Percentiles rank a stretch among this genome's conserved stretches.
Conservation (phyloP, 2,329 filamentous ascomycete genomes). For the Iodosphaeria phyllophila region DNA sequence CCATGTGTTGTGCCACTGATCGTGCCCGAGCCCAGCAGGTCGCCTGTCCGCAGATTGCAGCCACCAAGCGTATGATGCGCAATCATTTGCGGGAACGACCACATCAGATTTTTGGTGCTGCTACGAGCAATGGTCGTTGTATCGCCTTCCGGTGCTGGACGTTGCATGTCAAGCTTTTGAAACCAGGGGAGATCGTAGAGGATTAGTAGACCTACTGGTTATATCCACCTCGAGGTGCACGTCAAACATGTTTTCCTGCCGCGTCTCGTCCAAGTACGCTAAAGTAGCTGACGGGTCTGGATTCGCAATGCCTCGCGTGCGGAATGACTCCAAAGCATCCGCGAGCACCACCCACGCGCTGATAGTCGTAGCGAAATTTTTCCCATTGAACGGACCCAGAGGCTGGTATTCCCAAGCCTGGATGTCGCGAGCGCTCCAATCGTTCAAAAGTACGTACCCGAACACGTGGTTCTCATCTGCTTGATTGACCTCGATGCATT, state of each 20-base stretch:
- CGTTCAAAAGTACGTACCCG: constrained; percentile 67
- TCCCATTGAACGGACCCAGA: constrained; percentile 63
- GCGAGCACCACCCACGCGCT: constrained; percentile 63
- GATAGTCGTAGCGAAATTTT: constrained; percentile 68
- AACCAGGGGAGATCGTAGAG: not conserved
- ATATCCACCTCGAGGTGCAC: constrained; percentile 52
- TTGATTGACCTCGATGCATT: constrained; percentile 38
- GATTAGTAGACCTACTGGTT: constrained; percentile 21
- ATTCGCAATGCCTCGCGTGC: constrained; percentile 14
- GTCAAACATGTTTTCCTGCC: constrained; percentile 41
- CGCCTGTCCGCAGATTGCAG: constrained; percentile 55
- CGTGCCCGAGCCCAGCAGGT: constrained; percentile 62
- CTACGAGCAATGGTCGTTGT: constrained; percentile 39
- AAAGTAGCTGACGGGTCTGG: constrained; percentile 16
- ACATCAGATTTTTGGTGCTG: constrained; percentile 51
- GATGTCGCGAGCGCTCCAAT: constrained; percentile 72
- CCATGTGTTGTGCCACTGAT: constrained; percentile 31
- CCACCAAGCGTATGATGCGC: constrained; percentile 62
- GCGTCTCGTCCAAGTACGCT: constrained; percentile 37
- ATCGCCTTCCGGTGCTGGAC: constrained; percentile 21
- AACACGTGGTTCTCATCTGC: constrained; percentile 45
- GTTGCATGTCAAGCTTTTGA: constrained; percentile 1
- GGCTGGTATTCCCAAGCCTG: constrained; percentile 76
- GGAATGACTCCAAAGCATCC: constrained; percentile 49
- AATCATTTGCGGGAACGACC: constrained; percentile 70